Evolutionary conservation across 176 grass and related monocot genomes (phyloP).

Genomic region (Echinochloa phyllopogon): DNA sequence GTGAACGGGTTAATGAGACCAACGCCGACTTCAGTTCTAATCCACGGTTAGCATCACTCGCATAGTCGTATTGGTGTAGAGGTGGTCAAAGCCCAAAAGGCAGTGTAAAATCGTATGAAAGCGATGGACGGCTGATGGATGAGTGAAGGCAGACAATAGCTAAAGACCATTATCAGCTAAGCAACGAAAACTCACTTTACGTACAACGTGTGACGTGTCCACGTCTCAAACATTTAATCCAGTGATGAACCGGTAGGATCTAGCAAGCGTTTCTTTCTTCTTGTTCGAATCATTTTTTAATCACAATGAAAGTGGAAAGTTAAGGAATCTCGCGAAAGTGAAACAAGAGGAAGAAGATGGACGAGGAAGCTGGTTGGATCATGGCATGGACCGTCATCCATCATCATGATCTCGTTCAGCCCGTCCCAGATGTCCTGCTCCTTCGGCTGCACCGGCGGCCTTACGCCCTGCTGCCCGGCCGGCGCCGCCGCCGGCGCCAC

Average conservation of each 20-base stretch:
- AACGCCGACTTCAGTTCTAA: neutral
- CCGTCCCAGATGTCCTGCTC: constrained; percentile 69
- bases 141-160: neutral
- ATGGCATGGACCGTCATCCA: constrained; percentile 55
- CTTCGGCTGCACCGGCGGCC: neutral
- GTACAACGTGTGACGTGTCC: neutral
- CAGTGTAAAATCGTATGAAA: neutral
- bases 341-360: neutral
- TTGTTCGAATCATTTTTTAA: neutral
- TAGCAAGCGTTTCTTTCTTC: neutral
- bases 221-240: neutral
- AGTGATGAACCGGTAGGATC: neutral
- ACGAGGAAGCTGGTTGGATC: neutral
- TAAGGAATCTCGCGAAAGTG: neutral
- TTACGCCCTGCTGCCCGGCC: neutral
- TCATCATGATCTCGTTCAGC: constrained; percentile 65
- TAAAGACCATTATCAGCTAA: neutral
- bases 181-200: constrained; percentile 5
- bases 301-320: neutral
- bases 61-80: neutral
- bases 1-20: neutral
- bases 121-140: neutral
- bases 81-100: neutral
- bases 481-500: neutral
- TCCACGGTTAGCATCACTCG: neutral